These are phyloP conservation scores for Trichoderma sp. DNA, from an alignment of 2,329 filamentous ascomycete genomes.

Conservation along the genomic window DNA sequence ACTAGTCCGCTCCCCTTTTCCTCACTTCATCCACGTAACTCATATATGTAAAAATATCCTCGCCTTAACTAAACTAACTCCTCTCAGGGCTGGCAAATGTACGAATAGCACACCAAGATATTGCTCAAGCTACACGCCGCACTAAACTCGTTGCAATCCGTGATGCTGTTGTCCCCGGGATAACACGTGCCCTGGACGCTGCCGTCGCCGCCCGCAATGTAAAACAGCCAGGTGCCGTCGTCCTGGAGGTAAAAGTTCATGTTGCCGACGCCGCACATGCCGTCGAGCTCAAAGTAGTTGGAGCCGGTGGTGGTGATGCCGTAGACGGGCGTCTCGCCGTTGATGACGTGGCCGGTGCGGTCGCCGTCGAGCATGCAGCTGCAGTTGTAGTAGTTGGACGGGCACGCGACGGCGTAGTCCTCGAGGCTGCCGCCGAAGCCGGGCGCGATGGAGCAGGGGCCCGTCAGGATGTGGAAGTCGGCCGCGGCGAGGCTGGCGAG, in stretches of 20 bases:
- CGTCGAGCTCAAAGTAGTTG: slow-evolving; percentile 10
- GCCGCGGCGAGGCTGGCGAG: neutral
- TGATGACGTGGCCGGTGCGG: slow-evolving; percentile 4
- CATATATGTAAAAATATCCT: too few species aligned
- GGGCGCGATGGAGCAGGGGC: slow-evolving; percentile 14
- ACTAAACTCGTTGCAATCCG: slow-evolving; percentile 1
- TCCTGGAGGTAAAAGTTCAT: slow-evolving; percentile 19
- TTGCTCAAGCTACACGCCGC: slow-evolving; percentile 7
- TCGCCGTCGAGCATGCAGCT: neutral
- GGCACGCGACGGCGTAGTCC: slow-evolving; percentile 2
- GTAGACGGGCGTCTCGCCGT: neutral
- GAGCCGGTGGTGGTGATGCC: slow-evolving; percentile 6
- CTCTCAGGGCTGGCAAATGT: slow-evolving; percentile 13
- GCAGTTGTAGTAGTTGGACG: slow-evolving; percentile 18
- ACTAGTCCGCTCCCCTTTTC: too few species aligned
- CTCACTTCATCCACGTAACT: too few species aligned
- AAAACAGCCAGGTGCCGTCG: slow-evolving; percentile 12
- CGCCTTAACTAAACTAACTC: too few species aligned
- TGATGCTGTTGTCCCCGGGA: slow-evolving; percentile 2
- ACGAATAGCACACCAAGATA: slow-evolving; percentile 18
- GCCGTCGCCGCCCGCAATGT: slow-evolving; percentile 10
- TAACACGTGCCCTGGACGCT: slow-evolving; percentile 3
- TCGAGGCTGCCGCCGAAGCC: neutral
- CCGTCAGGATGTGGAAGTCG: slow-evolving; percentile 13
- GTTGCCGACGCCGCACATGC: slow-evolving; percentile 12